Evolutionary conservation across 805 yeast genomes (phyloP), one percentile per base, ranked within the genome.

Genomic region (Kurtzmaniella fragi): DNA sequence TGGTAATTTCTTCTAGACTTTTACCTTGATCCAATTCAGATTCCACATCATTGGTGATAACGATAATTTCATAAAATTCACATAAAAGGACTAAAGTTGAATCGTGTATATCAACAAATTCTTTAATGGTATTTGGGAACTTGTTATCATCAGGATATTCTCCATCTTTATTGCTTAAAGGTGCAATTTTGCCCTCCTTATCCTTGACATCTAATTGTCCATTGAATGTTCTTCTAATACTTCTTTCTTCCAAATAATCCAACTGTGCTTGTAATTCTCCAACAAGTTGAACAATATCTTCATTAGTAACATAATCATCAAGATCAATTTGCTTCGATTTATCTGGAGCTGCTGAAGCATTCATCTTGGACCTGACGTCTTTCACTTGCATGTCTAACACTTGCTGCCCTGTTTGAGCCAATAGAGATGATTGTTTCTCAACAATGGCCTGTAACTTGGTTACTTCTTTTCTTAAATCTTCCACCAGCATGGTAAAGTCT

Each of bases 231-330:
- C 98, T 72, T 46, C 84, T 72, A 32, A 85, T 73, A 13, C 84
- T 75, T 48, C 95, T 74, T 48, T 85, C 86, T 54, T 90, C 98
- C 27, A 84, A 57, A 17, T 74, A 67, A 38, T 85, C 90, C 52
- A 90, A 70, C 61, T 90, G 97, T 7, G 86, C 85, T 61, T 90
- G 97, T 40, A 90, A 64, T 59, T 90, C 98, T 9, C 86, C 87
- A 11, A 89, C 97, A 34, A 90, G 68, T 54, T 87, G 91, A 3
- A 84, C 84, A 10, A 90, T 64, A 54, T 91, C 98, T 42, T 85
- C 95, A 48, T 86, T 83, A 3, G 91, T 79, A 28, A 81, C 86
- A 46, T 72, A 81, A 45, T 82, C 87, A 3, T 73, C 56, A 1
- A 77, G 55, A 42, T 77, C 82, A 37, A 54, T 46, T 38, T 43